Evolutionary conservation across 768 basidiomycete genomes (phyloP).

Genomic region (Roridomyces roridus): DNA sequence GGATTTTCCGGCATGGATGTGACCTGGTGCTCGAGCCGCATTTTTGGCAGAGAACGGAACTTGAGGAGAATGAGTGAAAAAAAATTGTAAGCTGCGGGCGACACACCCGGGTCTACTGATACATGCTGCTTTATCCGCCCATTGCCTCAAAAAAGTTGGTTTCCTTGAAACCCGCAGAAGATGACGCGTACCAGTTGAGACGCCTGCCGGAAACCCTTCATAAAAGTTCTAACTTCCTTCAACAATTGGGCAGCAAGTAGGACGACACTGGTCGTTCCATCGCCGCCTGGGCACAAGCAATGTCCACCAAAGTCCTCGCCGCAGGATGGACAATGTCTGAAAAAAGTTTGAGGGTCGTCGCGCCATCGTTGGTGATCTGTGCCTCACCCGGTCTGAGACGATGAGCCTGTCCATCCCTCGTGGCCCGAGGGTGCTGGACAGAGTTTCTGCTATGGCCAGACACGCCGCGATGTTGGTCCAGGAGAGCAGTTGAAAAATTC

Average conservation of each 20-base stretch:
- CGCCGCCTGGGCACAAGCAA: conserved; percentile 97
- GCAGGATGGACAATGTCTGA: conserved; percentile 98
- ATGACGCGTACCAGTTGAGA: conserved; percentile 72
- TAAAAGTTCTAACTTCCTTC: conserved; percentile 93
- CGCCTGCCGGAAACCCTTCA: conserved; percentile 93
- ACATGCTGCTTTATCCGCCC: conserved; percentile 91
- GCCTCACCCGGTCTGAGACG: conserved; percentile 94
- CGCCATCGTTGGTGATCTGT: conserved; percentile 99
- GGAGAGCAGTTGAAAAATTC: conserved; percentile 90
- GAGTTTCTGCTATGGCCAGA: conserved; percentile 89
- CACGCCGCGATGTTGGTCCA: conserved; percentile 98
- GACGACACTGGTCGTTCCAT: conserved; percentile 97
- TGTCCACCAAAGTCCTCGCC: conserved; percentile 96
- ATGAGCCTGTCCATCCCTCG: conserved; percentile 99
- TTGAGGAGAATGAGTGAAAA: conserved; percentile 38
- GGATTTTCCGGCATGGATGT: conserved; percentile 98
- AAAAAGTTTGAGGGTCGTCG: conserved; percentile 96
- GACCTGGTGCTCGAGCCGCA: conserved; percentile 99
- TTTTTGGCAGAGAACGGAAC: conserved; percentile 95
- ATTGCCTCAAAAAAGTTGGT: conserved; percentile 63
- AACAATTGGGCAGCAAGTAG: conserved; percentile 92
- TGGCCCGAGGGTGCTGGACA: conserved; percentile 95
- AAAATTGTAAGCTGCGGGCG: background rate
- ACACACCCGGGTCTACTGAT: conserved; percentile 88
- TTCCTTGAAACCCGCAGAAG: background rate